Evolutionary conservation across 1,139 yeast genomes (phyloP).

Genomic region (Diutina ranongensis): DNA sequence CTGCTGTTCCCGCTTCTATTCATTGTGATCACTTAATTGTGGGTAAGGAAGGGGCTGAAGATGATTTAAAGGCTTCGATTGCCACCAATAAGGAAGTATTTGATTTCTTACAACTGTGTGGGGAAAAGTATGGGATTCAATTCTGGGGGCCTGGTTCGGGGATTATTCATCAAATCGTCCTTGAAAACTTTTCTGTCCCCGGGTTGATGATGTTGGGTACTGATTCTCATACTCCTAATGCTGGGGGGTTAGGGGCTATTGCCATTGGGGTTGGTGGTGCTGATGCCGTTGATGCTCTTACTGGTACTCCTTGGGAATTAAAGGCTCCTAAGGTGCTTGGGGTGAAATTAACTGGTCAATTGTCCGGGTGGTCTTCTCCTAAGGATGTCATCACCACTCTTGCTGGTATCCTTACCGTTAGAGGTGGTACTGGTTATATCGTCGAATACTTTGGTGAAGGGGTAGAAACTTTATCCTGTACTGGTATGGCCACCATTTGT

Average conservation of each 20-base stretch:
- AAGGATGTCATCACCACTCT: conserved; percentile 87
- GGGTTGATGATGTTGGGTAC: conserved; percentile 96
- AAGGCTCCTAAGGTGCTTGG: conserved; percentile 93
- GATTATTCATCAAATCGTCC: conserved; percentile 91
- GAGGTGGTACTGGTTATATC: conserved; percentile 96
- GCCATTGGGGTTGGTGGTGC: conserved; percentile 99
- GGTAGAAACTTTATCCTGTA: conserved; percentile 73
- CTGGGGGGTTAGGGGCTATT: conserved; percentile 94
- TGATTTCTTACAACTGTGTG: conserved; percentile 83
- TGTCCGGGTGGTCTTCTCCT: conserved; percentile 91
- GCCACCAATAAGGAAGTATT: conserved; percentile 88
- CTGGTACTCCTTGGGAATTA: conserved; percentile 98
- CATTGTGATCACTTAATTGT: conserved; percentile 97
- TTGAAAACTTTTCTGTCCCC: conserved; percentile 91
- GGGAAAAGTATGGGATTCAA: conserved; percentile 86
- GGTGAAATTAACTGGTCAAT: conserved; percentile 76
- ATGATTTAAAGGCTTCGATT: conserved; percentile 64
- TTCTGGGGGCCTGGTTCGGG: conserved; percentile 99
- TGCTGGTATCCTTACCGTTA: conserved; percentile 84
- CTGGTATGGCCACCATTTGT: conserved; percentile 99
- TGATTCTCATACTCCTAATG: conserved; percentile 95
- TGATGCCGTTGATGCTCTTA: conserved; percentile 93
- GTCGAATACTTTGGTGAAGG: conserved; percentile 96
- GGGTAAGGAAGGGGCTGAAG: conserved; percentile 82
- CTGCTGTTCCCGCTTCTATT: conserved; percentile 89